Base-by-base conservation (phyloP, 1,284 basidiomycete genomes). In the Veloporphyrellus conicus region DNA sequence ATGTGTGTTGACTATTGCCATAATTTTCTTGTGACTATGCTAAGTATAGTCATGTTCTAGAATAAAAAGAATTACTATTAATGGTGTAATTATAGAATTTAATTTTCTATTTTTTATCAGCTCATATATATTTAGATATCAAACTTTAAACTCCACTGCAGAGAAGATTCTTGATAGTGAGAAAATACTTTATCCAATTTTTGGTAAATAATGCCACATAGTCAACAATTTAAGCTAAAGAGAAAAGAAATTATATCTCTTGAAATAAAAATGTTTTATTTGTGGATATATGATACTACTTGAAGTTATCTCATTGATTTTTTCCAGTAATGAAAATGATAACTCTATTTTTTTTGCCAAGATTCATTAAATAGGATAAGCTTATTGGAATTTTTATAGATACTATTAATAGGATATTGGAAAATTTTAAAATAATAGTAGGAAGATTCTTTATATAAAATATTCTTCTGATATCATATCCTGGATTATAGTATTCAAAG, bases 401-500 rank as follows among this genome's bases (percentile, higher is more conserved):
- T 32, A 60, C 45, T 4, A 11, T 60, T 14, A 36, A 42, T 0
- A 49, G 36, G 32, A 28, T 60, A 22, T 1, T 55, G 6, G 38
- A 19, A 6, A 63, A 16, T 18, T 5, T 52, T 28, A 48, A 47
- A 15, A 61, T 43, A 51, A 59, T 1, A 59, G 61, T 61, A 36
- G 8, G 59, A 28, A 23, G 10, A 15, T 0, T 4, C 11, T 19
- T 4, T 41, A 1, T 14, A 7, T 18, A 7, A 18, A n/a, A 15
- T 32, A 3, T 16, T 45, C n/a, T 14, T 10, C 8, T 2, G 10
- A n/a, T 8, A 22, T 46, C 14, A n/a, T n/a, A n/a, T n/a, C n/a
- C n/a, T n/a, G n/a, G n/a, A n/a, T n/a, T n/a, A n/a, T 40, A 63
- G 58, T 54, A 15, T 34, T 63, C 11, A 50, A 63, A 36, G 40